These are phyloP conservation scores for Calcarisporium arbuscula DNA, from an alignment of 2,329 filamentous ascomycete genomes.

Conservation along the genomic window DNA sequence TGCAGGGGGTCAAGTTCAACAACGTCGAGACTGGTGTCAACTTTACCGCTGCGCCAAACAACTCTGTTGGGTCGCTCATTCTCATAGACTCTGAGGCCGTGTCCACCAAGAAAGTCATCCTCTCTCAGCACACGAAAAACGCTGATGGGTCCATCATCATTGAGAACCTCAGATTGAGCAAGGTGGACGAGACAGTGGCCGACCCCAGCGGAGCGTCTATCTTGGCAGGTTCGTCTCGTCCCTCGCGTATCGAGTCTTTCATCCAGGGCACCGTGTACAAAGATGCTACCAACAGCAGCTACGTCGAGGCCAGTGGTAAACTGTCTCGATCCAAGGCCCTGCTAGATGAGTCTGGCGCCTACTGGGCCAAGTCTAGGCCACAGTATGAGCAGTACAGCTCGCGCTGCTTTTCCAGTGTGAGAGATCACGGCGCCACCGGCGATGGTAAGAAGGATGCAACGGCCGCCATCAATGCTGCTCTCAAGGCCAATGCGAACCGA, in stretches of 20 bases:
- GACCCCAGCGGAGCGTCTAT: conserved; percentile 5
- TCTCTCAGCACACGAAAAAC: conserved; percentile 10
- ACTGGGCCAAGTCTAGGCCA: conserved; percentile 9
- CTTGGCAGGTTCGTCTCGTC: conserved; percentile 4
- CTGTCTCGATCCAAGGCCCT: conserved; percentile 6
- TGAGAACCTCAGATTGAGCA: conserved; percentile 8
- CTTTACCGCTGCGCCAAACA: conserved; percentile 8
- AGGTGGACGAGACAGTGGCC: conserved; percentile 3
- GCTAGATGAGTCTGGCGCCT: conserved; percentile 8
- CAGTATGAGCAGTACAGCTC: conserved; percentile 10
- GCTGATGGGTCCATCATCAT: conserved; percentile 10
- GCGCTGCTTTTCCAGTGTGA: conserved; percentile 44
- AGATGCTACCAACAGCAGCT: conserved; percentile 5
- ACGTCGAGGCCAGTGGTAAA: conserved; percentile 7
- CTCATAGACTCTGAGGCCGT: conserved; percentile 9
- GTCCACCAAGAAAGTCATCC: conserved; percentile 7
- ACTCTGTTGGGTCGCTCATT: conserved; percentile 10
- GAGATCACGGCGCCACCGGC: conserved; percentile 62
- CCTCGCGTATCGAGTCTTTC: conserved; percentile 5
- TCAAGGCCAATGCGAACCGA: conserved; percentile 30
- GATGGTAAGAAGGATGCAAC: conserved; percentile 70
- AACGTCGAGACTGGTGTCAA: conserved; percentile 9
- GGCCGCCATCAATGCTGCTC: conserved; percentile 71
- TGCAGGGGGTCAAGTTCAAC: conserved; percentile 9
- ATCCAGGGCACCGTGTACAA: conserved; percentile 10